Conservation (phyloP, 2,329 filamentous ascomycete species). For the Exophiala oligosperma region DNA sequence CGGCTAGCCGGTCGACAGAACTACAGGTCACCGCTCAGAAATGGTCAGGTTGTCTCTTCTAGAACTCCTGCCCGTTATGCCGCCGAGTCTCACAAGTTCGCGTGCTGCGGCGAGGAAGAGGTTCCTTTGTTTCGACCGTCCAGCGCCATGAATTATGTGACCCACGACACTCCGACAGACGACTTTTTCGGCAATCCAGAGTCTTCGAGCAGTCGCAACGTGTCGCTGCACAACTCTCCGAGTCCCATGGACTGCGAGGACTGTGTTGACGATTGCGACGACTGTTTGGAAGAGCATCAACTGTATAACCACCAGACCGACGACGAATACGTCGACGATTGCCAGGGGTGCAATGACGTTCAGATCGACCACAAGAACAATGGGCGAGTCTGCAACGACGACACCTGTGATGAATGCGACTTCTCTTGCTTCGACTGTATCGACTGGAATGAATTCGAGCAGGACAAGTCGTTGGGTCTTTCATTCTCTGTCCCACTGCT, state of each 20-base stretch:
- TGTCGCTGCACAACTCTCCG: constrained; percentile 20
- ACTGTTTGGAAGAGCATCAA: constrained; percentile 25
- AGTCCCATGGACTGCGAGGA: constrained; percentile 26
- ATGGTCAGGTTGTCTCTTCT: constrained; percentile 6
- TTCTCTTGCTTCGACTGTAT: constrained; percentile 30
- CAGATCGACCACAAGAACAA: constrained; percentile 18
- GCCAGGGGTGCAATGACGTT: constrained; percentile 26
- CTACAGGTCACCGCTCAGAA: constrained; percentile 13
- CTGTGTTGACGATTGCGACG: constrained; percentile 26
- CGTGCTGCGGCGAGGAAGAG: constrained; percentile 19
- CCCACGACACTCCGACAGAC: constrained; percentile 2
- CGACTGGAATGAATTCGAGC: constrained; percentile 27
- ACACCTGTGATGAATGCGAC: constrained; percentile 26
- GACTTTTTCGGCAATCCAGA: constrained; percentile 2
- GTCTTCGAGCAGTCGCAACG: constrained; percentile 6
- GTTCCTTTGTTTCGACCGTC: constrained; percentile 6
- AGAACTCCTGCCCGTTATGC: constrained; percentile 15
- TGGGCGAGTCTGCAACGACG: constrained; percentile 23
- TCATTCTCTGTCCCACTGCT: constrained; percentile 23
- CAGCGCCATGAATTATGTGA: constrained; percentile 12
- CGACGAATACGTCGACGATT: constrained; percentile 19
- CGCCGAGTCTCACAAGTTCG: constrained; percentile 14
- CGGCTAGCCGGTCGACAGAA: constrained; percentile 17
- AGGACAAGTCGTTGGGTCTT: constrained; percentile 26
- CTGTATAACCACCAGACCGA: constrained; percentile 12